Conservation (phyloP, 352 stramenopile species). For the Phytophthora quininea region DNA sequence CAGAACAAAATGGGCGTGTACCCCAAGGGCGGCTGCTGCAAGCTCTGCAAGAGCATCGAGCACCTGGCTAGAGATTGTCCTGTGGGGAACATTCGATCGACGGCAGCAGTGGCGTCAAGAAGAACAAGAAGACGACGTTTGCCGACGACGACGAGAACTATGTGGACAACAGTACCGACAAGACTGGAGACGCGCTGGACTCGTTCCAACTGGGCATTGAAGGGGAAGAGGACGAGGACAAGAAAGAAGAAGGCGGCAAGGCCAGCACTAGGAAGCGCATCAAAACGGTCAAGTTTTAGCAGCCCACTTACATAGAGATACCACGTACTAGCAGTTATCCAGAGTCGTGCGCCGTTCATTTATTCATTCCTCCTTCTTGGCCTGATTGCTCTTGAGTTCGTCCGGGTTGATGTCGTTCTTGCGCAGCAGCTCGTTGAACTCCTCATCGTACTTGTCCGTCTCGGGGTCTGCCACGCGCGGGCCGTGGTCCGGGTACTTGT, state of each 20-base stretch:
- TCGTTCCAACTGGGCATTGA: slow-evolving; percentile 48
- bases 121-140: slow-evolving; percentile 87
- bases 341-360: not conserved
- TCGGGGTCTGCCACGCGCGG: slow-evolving; percentile 45
- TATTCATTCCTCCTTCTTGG: slow-evolving; percentile 26
- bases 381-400: slow-evolving; percentile 53
- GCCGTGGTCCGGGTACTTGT: slow-evolving; percentile 79
- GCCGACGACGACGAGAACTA: slow-evolving; percentile 60
- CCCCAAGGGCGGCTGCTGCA: slow-evolving; percentile 89
- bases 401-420: slow-evolving; percentile 80
- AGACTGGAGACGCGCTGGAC: slow-evolving; percentile 61
- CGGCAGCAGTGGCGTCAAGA: slow-evolving; percentile 51
- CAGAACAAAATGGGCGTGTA: slow-evolving; percentile 90
- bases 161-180: slow-evolving; percentile 33
- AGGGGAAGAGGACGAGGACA: slow-evolving; percentile 39
- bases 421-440: slow-evolving; percentile 82
- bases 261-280: slow-evolving; percentile 22
- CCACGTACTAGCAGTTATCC: not conserved
- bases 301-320: slow-evolving; percentile 2
- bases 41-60: slow-evolving; percentile 83
- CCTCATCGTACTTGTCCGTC: slow-evolving; percentile 81
- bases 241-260: slow-evolving; percentile 10
- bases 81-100: slow-evolving; percentile 69
- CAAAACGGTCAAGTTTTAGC: slow-evolving; percentile 62
- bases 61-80: slow-evolving; percentile 89